Percentiles rank a stretch among this genome's conserved stretches.
Evolutionary conservation across 164 flowering plant genomes (phyloP).

Genomic region (Chimonanthus salicifolius): DNA sequence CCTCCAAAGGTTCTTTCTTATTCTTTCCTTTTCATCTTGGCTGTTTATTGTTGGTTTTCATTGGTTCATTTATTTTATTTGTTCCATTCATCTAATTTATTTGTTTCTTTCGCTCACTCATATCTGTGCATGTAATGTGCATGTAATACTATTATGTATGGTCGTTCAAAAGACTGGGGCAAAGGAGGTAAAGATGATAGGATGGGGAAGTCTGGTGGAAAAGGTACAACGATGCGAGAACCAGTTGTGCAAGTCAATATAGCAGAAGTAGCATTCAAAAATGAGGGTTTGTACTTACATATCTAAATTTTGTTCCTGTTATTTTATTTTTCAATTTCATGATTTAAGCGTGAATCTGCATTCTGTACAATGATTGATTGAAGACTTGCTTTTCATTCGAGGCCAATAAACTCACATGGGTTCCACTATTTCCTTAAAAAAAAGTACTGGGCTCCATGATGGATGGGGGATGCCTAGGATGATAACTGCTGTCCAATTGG

Average conservation of each 20-base stretch:
- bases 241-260: conserved; percentile 13
- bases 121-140: conserved; percentile 1
- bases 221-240: conserved; percentile 27
- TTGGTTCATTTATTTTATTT: neutral
- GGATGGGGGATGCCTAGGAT: neutral
- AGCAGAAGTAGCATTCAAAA: conserved; percentile 28
- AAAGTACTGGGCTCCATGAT: neutral
- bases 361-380: neutral
- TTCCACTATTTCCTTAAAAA: too few relatives aligned
- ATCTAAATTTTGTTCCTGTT: neutral
- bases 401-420: too few relatives aligned
- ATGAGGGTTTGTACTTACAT: conserved; percentile 35
- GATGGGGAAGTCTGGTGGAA: conserved; percentile 27
- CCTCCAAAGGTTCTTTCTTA: conserved; percentile 29
- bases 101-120: neutral
- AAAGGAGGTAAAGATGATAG: conserved; percentile 53
- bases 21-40: neutral
- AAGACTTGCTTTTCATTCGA: too few relatives aligned
- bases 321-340: neutral
- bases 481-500: neutral
- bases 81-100: neutral
- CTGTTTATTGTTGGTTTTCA: neutral
- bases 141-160: neutral
- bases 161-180: conserved; percentile 23
- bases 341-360: neutral